Conservation (phyloP, 257 asterid genomes). For the Solanum dulcamara region DNA sequence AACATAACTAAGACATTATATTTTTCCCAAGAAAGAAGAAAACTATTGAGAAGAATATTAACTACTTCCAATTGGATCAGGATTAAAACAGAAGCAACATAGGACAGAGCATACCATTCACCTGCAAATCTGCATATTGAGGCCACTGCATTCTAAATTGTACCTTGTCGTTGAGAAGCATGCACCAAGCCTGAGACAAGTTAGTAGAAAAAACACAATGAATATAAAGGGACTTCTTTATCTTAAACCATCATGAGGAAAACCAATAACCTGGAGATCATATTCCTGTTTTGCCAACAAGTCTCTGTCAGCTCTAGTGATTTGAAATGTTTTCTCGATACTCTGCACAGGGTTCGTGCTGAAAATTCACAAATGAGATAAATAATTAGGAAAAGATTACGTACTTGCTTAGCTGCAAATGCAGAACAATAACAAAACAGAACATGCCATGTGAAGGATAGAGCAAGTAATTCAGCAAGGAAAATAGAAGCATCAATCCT, state of each 20-base stretch:
- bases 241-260: constrained; percentile 2
- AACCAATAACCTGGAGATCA: constrained; percentile 78
- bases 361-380: constrained; percentile 12
- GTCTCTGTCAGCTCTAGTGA: constrained; percentile 75
- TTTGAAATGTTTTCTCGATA: constrained; percentile 80
- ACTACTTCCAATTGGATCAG: neutral
- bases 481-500: neutral
- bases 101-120: constrained; percentile 58
- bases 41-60: neutral
- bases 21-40: neutral
- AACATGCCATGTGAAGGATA: neutral
- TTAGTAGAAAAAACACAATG: neutral
- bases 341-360: constrained; percentile 80
- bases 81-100: neutral
- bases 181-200: constrained; percentile 80
- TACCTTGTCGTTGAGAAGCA: constrained; percentile 95
- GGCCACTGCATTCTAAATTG: constrained; percentile 97
- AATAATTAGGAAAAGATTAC: neutral
- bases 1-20: neutral
- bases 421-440: neutral
- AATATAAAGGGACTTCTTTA: neutral
- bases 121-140: constrained; percentile 79
- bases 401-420: neutral
- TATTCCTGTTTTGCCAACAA: constrained; percentile 65
- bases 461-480: neutral